Conservation (phyloP, 345 rosid species). For the Pseudoturritis turrita region DNA sequence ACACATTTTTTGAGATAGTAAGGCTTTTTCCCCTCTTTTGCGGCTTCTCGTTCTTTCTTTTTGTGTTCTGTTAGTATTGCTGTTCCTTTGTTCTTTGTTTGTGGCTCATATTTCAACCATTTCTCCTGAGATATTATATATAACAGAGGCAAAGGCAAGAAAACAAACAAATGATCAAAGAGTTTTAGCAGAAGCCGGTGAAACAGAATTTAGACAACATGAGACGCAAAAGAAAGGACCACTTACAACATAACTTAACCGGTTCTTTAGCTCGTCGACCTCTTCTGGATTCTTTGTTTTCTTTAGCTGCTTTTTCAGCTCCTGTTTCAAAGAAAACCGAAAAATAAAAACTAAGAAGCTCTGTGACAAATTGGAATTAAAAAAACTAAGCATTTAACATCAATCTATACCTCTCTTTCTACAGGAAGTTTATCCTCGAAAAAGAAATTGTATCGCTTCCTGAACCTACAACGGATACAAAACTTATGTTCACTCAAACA, state of each 20-base stretch:
- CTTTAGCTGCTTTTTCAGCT: slow-evolving; percentile 42
- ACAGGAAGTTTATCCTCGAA: slow-evolving; percentile 59
- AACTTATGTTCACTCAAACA: neutral
- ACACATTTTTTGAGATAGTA: slow-evolving; percentile 85
- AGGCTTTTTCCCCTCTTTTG: slow-evolving; percentile 77
- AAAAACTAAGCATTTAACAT: neutral
- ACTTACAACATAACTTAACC: slow-evolving; percentile 59
- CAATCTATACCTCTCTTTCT: slow-evolving; percentile 31
- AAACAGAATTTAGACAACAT: neutral
- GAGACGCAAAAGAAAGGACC: neutral
- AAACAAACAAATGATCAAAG: slow-evolving; percentile 5
- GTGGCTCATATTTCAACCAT: slow-evolving; percentile 58
- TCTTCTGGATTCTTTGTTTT: slow-evolving; percentile 38
- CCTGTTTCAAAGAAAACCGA: slow-evolving; percentile 26
- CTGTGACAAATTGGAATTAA: neutral
- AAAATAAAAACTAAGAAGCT: neutral
- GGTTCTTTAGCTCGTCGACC: slow-evolving; percentile 36
- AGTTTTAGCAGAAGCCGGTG: neutral
- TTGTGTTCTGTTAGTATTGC: slow-evolving; percentile 67
- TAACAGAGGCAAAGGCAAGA: neutral
- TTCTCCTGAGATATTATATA: slow-evolving; percentile 49
- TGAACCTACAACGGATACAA: slow-evolving; percentile 45
- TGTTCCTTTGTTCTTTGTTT: slow-evolving; percentile 53
- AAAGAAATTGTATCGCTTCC: slow-evolving; percentile 71
- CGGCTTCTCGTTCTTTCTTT: slow-evolving; percentile 84